A percentile compares a stretch with the other conserved stretches of the same genome.
These are phyloP conservation scores for Camelina hispida DNA, from an alignment of 345 rosid genomes.

Conservation along the genomic window DNA sequence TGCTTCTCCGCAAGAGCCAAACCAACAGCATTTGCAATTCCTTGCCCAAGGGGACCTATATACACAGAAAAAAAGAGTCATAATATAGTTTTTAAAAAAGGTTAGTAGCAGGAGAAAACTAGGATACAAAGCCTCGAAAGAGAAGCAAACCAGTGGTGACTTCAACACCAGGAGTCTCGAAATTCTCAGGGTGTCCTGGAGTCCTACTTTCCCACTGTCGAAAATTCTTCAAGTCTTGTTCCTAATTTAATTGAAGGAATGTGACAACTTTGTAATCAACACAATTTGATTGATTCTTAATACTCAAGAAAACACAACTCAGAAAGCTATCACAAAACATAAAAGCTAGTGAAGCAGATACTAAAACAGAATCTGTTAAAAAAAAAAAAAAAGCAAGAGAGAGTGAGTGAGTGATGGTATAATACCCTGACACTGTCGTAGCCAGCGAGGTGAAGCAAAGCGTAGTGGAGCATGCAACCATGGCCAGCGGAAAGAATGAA, in stretches of 20 bases:
- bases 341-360: not conserved
- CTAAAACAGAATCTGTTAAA: not conserved
- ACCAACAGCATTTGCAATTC: slow-evolving; percentile 90
- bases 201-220: slow-evolving; percentile 97
- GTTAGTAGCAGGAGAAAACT: not conserved
- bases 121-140: not conserved
- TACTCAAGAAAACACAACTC: not conserved
- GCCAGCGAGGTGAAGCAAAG: slow-evolving; percentile 95
- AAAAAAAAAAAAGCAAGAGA: not conserved
- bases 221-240: slow-evolving; percentile 83
- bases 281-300: not conserved
- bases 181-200: slow-evolving; percentile 99
- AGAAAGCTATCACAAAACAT: not conserved
- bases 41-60: slow-evolving; percentile 95
- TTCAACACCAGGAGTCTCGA: slow-evolving; percentile 97
- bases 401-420: too few relatives aligned
- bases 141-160: slow-evolving; percentile 84
- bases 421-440: slow-evolving; percentile 83
- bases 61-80: not conserved
- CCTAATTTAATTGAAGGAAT: slow-evolving; percentile 46
- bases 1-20: slow-evolving; percentile 93
- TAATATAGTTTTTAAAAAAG: not conserved
- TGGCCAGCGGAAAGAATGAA: slow-evolving; percentile 95
- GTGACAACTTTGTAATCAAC: not conserved
- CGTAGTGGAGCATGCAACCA: slow-evolving; percentile 95